These are phyloP conservation scores for Sodiomyces alkalinus DNA, from an alignment of 2,329 filamentous ascomycete species.

Conservation along the genomic window DNA sequence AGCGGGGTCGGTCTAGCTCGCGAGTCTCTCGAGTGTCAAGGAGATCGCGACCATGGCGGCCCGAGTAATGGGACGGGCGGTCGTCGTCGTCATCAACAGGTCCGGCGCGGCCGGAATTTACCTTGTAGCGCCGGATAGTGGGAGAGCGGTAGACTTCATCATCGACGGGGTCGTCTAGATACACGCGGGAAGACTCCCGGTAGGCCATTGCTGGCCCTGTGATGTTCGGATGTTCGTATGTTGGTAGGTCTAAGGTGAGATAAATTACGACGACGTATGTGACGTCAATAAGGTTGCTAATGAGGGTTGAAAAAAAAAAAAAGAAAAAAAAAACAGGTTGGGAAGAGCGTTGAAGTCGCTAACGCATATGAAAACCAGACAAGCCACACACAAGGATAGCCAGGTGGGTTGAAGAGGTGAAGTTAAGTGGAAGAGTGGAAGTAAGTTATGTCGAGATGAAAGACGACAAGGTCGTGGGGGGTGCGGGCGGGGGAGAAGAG, in stretches of 20 bases:
- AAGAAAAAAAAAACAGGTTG: too few species aligned
- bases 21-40: conserved; percentile 27
- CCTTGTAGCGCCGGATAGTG: conserved; percentile 38
- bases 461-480: too few species aligned
- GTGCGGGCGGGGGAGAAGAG: too few species aligned
- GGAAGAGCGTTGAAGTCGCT: neutral
- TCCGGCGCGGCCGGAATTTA: conserved; percentile 24
- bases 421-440: too few species aligned
- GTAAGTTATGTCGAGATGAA: too few species aligned
- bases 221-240: too few species aligned
- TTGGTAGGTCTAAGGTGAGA: conserved; percentile 7
- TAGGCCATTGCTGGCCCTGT: conserved; percentile 14
- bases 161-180: conserved; percentile 19
- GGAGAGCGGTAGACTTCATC: conserved; percentile 30
- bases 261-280: neutral
- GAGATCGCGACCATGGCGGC: conserved; percentile 20
- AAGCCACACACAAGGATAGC: neutral
- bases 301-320: neutral
- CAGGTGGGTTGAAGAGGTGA: neutral
- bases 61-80: conserved; percentile 26
- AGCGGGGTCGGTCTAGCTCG: conserved; percentile 33
- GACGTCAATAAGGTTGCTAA: neutral
- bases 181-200: conserved; percentile 16
- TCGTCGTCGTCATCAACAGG: conserved; percentile 29
- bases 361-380: neutral